phyloP scores from a whole-genome alignment of 495 filamentous ascomycete species.

The Cercophora newfieldiana region DNA sequence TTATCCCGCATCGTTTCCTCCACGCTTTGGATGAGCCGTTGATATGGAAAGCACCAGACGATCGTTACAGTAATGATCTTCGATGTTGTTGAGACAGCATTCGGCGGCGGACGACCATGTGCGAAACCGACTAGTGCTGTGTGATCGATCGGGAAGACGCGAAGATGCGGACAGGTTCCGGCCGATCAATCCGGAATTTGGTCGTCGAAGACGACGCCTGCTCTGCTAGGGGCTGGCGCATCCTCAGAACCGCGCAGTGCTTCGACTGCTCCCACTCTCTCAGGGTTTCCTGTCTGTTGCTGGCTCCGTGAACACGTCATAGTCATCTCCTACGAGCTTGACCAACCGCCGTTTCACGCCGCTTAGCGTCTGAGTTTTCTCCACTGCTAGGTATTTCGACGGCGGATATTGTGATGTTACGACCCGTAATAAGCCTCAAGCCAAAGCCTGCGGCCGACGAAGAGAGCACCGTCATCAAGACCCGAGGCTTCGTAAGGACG shows the following conservation, averaged over 20 bases:
- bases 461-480: neutral
- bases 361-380: neutral
- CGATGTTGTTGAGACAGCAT: slow-evolving; percentile 3
- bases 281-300: neutral
- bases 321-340: neutral
- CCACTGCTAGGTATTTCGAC: too few species aligned
- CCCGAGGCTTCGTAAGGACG: neutral
- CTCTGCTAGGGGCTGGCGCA: neutral
- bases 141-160: neutral
- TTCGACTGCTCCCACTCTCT: neutral
- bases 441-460: neutral
- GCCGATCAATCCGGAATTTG: neutral
- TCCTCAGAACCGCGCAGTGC: neutral
- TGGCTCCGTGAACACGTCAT: slow-evolving; percentile 10
- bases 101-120: neutral
- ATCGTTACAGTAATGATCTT: neutral
- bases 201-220: neutral
- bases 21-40: too few species aligned
- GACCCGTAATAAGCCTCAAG: neutral
- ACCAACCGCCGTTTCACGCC: slow-evolving; percentile 8
- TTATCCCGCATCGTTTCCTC: too few species aligned
- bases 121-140: slow-evolving; percentile 1
- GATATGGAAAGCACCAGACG: neutral
- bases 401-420: neutral
- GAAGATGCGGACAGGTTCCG: neutral